These are phyloP conservation scores for Truncatella angustata DNA, from an alignment of 2,329 filamentous ascomycete genomes.

Conservation along the genomic window DNA sequence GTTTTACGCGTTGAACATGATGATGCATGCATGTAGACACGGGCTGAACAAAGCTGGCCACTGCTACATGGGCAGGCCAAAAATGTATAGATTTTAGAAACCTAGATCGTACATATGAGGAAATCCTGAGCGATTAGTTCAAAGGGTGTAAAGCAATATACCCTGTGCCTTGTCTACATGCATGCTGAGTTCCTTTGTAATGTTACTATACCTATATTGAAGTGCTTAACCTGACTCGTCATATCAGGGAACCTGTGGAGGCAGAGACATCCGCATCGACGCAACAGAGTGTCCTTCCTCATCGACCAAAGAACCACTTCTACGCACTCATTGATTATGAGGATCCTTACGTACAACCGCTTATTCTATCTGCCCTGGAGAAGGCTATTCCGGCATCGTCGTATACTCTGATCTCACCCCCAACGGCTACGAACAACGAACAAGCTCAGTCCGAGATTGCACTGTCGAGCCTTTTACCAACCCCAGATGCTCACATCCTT, in stretches of 20 bases:
- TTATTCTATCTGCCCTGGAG: constrained; percentile 73
- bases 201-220: not conserved
- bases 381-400: constrained; percentile 53
- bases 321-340: constrained; percentile 81
- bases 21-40: constrained; percentile 3
- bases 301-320: constrained; percentile 38
- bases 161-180: constrained; percentile 3
- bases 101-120: constrained; percentile 14
- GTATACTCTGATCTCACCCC: constrained; percentile 54
- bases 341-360: constrained; percentile 83
- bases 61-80: constrained; percentile 9
- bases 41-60: not conserved
- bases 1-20: too few species aligned
- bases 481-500: constrained; percentile 50
- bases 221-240: constrained; percentile 14
- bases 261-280: constrained; percentile 14
- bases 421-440: not conserved
- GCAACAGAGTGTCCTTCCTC: constrained; percentile 15
- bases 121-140: not conserved
- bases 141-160: not conserved
- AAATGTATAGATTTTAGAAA: constrained; percentile 23
- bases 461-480: constrained; percentile 34
- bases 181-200: not conserved
- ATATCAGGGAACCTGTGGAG: constrained; percentile 13
- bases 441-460: constrained; percentile 29